A percentile compares a stretch with the other conserved stretches of the same genome.
These are phyloP conservation scores for Sphaerulina populicola DNA, from an alignment of 2,329 filamentous ascomycete species.

Conservation along the genomic window DNA sequence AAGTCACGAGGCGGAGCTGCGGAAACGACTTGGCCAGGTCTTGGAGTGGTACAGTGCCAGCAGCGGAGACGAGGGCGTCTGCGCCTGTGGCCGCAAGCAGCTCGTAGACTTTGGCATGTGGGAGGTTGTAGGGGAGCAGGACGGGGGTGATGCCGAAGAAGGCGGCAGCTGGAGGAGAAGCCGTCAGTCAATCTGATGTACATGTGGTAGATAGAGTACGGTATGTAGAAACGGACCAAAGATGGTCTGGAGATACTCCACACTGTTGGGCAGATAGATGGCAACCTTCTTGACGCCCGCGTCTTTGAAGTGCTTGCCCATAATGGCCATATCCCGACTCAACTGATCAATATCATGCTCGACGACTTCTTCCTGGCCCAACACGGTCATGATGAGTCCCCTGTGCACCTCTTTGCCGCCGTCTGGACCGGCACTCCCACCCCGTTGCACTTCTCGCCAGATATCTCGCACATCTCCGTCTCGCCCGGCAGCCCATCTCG, in stretches of 20 bases:
- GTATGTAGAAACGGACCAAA: slow-evolving; percentile 49
- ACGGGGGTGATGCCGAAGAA: slow-evolving; percentile 85
- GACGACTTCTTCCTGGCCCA: slow-evolving; percentile 64
- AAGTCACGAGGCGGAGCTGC: slow-evolving; percentile 68
- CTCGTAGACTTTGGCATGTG: slow-evolving; percentile 58
- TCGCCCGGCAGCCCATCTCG: slow-evolving; percentile 73
- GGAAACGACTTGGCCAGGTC: slow-evolving; percentile 60
- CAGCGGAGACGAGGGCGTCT: slow-evolving; percentile 74
- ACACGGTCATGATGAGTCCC: slow-evolving; percentile 70
- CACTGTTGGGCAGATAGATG: slow-evolving; percentile 84
- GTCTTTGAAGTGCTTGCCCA: slow-evolving; percentile 67
- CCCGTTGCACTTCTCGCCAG: slow-evolving; percentile 59
- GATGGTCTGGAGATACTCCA: slow-evolving; percentile 72
- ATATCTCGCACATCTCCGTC: slow-evolving; percentile 87
- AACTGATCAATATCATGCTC: slow-evolving; percentile 65
- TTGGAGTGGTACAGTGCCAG: slow-evolving; percentile 78
- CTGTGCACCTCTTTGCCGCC: slow-evolving; percentile 50
- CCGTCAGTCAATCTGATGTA: neutral
- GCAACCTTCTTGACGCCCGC: slow-evolving; percentile 66
- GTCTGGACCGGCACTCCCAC: slow-evolving; percentile 51
- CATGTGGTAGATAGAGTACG: no score
- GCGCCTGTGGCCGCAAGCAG: slow-evolving; percentile 66
- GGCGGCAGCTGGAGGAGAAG: slow-evolving; percentile 54
- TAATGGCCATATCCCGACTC: slow-evolving; percentile 76
- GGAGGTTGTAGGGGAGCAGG: slow-evolving; percentile 72